These are phyloP conservation scores for Ophiosphaerella korrae DNA, from an alignment of 2,329 filamentous ascomycete species.

Conservation along the genomic window DNA sequence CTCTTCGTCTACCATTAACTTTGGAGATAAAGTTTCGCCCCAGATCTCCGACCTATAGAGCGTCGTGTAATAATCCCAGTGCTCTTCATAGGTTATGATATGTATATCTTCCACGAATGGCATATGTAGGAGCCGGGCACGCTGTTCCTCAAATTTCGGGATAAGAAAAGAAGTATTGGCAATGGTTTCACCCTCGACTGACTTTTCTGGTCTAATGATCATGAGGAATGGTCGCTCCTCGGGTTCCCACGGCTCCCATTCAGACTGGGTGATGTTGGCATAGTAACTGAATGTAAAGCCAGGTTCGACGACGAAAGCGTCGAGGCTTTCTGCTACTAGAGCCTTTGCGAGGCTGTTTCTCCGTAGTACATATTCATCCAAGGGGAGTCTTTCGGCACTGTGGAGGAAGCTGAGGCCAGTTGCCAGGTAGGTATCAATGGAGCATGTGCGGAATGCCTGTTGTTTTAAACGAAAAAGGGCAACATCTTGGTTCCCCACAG, in stretches of 20 bases:
- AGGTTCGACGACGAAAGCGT: constrained; percentile 67
- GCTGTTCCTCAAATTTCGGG: constrained; percentile 65
- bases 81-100: constrained; percentile 66
- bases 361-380: constrained; percentile 60
- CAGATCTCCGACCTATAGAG: constrained; percentile 48
- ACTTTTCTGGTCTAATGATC: constrained; percentile 59
- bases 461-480: constrained; percentile 5
- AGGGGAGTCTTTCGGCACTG: constrained; percentile 53
- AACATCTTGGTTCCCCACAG: not conserved
- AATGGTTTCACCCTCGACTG: constrained; percentile 48
- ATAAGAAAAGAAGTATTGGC: constrained; percentile 64
- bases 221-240: constrained; percentile 69
- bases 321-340: constrained; percentile 56
- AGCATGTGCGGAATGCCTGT: constrained; percentile 53
- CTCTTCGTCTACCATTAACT: constrained; percentile 69
- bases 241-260: constrained; percentile 70
- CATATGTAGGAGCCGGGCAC: constrained; percentile 64
- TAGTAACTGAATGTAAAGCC: constrained; percentile 70
- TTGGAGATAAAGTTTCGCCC: constrained; percentile 44
- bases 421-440: constrained; percentile 57
- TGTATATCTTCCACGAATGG: constrained; percentile 58
- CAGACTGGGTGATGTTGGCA: constrained; percentile 63
- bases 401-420: constrained; percentile 59
- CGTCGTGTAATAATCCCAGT: constrained; percentile 67
- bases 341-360: constrained; percentile 63